A percentile compares a stretch with the other conserved stretches of the same genome.
Evolutionary conservation across 2,329 filamentous ascomycete species (phyloP).

Genomic region (Claviceps purpurea): DNA sequence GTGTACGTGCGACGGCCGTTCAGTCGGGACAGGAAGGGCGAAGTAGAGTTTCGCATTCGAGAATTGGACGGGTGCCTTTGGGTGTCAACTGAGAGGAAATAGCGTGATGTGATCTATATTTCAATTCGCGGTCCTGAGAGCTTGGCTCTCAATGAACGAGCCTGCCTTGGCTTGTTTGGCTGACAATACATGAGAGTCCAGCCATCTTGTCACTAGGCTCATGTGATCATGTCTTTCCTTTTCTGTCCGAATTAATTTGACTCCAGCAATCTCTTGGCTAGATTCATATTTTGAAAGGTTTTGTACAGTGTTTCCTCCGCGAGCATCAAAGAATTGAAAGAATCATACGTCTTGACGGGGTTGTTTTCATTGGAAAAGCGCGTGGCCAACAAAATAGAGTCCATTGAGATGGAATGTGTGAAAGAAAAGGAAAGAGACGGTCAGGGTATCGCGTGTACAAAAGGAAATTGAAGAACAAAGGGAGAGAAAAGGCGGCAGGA

Average conservation of each 20-base stretch:
- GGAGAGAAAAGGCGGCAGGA: background rate
- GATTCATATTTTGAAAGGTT: background rate
- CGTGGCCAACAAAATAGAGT: background rate
- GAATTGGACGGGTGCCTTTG: background rate
- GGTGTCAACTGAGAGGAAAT: background rate
- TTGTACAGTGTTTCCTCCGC: background rate
- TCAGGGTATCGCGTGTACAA: background rate
- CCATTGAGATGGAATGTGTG: background rate
- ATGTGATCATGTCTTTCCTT: background rate
- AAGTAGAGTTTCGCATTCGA: background rate
- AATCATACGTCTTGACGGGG: background rate
- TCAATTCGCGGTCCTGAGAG: background rate
- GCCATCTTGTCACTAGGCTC: background rate
- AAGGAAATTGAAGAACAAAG: background rate
- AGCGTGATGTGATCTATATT: background rate
- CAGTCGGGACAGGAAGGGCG: background rate
- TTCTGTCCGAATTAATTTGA: no score
- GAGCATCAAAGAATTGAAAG: conserved; percentile 2
- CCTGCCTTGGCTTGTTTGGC: background rate
- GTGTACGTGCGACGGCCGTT: background rate
- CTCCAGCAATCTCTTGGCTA: background rate
- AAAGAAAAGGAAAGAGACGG: background rate
- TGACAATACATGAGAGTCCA: background rate
- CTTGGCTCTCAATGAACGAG: background rate
- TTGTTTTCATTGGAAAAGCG: background rate